Percentiles rank a stretch among this genome's conserved stretches.
phyloP scores from a whole-genome alignment of 805 yeast species.

The Zygosaccharomyces siamensis region DNA sequence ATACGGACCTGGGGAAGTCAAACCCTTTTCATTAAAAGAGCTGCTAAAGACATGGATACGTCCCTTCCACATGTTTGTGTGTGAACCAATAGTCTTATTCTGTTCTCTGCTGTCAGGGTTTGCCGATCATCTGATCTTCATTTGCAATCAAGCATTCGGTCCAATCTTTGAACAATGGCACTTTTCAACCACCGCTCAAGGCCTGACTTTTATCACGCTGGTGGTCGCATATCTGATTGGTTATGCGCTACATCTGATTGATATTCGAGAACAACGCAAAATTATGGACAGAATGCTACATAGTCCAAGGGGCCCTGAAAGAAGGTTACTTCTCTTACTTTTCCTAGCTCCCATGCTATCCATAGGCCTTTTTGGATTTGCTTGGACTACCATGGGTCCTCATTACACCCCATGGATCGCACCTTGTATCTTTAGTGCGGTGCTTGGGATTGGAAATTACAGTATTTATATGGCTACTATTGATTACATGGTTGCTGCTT shows the following conservation, averaged over 20 bases:
- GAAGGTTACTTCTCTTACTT: slow-evolving; percentile 4
- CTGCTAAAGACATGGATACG: slow-evolving; percentile 6
- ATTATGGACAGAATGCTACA: not conserved
- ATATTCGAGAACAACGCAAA: not conserved
- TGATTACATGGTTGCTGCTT: slow-evolving; percentile 11
- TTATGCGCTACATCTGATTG: slow-evolving; percentile 1
- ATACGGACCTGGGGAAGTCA: slow-evolving; percentile 5
- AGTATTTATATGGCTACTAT: slow-evolving; percentile 10
- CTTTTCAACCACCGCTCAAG: slow-evolving; percentile 7
- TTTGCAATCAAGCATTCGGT: slow-evolving; percentile 8
- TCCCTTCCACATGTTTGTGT: slow-evolving; percentile 8
- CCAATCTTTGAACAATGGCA: slow-evolving; percentile 10
- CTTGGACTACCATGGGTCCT: slow-evolving; percentile 10
- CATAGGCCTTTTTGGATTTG: slow-evolving; percentile 9
- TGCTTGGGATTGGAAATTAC: slow-evolving; percentile 7
- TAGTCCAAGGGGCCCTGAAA: slow-evolving; percentile 10
- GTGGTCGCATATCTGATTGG: slow-evolving; percentile 6
- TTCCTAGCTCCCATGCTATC: slow-evolving; percentile 7
- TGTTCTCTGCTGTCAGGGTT: slow-evolving; percentile 9
- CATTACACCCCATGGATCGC: slow-evolving; percentile 11
- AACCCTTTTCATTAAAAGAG: not conserved
- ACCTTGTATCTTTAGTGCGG: slow-evolving; percentile 8
- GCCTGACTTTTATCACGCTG: slow-evolving; percentile 6
- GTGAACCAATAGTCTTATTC: slow-evolving; percentile 9
- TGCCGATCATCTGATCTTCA: slow-evolving; percentile 11